A percentile compares a stretch with the other conserved stretches of the same genome.
Conservation (phyloP, 352 stramenopile species). For the Phytophthora europaea region DNA sequence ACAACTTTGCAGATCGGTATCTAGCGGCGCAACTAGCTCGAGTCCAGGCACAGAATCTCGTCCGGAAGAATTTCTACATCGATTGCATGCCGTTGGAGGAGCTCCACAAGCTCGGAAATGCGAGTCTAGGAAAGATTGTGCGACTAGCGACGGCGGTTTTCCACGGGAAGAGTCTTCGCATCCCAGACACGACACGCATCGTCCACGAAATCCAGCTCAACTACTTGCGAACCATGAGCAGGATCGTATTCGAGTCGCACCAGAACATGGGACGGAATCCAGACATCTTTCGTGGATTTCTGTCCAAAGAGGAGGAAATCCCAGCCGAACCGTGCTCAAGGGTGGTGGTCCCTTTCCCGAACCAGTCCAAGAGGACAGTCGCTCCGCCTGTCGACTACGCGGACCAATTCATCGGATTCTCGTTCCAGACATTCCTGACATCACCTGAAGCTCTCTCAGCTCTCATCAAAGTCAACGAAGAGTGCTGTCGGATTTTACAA, state of each 20-base stretch:
- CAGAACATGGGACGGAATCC: conserved; percentile 59
- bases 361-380: conserved; percentile 33
- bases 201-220: conserved; percentile 92
- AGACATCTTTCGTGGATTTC: conserved; percentile 70
- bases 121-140: conserved; percentile 84
- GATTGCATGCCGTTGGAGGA: conserved; percentile 90
- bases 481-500: conserved; percentile 84
- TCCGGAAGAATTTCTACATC: conserved; percentile 86
- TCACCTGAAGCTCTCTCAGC: conserved; percentile 78
- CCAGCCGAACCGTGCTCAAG: conserved; percentile 48
- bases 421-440: conserved; percentile 88
- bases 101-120: conserved; percentile 84
- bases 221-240: conserved; percentile 94
- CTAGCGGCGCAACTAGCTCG: conserved; percentile 64
- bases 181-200: conserved; percentile 81
- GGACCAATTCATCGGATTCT: conserved; percentile 90
- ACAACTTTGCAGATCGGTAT: conserved; percentile 83
- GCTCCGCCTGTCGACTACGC: conserved; percentile 83
- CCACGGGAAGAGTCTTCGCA: conserved; percentile 70
- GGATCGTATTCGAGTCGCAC: conserved; percentile 91
- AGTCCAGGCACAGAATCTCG: conserved; percentile 70
- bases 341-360: conserved; percentile 38
- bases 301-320: conserved; percentile 57
- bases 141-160: conserved; percentile 71
- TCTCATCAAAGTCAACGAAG: conserved; percentile 88